Evolutionary conservation across 345 rosid species (phyloP), one percentile per base, ranked within the genome.

Genomic region (Reutealis trisperma): DNA sequence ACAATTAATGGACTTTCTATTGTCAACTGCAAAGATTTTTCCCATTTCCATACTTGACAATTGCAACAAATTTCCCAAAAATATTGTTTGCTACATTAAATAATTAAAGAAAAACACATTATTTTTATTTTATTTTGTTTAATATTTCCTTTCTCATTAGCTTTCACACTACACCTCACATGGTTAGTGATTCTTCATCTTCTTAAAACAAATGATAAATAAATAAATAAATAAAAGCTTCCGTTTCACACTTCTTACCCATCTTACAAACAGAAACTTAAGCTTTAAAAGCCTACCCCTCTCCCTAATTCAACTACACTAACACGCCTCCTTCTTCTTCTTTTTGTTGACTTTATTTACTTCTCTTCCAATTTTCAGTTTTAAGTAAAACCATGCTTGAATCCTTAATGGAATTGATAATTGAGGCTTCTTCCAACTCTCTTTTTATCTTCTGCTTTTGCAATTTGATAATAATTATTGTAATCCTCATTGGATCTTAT

Each of bases 361-460:
- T 37, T 44, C 41, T 68, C 63, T 4, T 37, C 41, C 41, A 37
- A 37, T 37, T 37, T 37, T 37, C 41, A 4, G 41, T 4, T 37
- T 4, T 5, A 37, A 6, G 6, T 37, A 37, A 4, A 54, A 24
- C 57, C 75, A 83, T 86, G 89, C 55, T 89, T 22, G 83, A 76
- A 77, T 75, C 79, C 60, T 60, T 75, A 0, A 1, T 80, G 34
- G 90, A 85, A 14, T 54, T 84, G 75, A 80, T 88, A 52, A 47
- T 77, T 34, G 83, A 73, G 58, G 87, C 82, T 42, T 87, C 86
- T 72, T 85, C 88, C 57, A 87, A 62, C 75, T 76, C 88, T 69
- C 78, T 90, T 58, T 61, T 81, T 47, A 25, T 85, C 59, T 88
- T 85, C 87, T 88, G 84, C 79, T 80, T 82, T 25, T 86, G 86